These are phyloP conservation scores for Neurospora sp. DNA, from an alignment of 495 filamentous ascomycete genomes.

Conservation along the genomic window DNA sequence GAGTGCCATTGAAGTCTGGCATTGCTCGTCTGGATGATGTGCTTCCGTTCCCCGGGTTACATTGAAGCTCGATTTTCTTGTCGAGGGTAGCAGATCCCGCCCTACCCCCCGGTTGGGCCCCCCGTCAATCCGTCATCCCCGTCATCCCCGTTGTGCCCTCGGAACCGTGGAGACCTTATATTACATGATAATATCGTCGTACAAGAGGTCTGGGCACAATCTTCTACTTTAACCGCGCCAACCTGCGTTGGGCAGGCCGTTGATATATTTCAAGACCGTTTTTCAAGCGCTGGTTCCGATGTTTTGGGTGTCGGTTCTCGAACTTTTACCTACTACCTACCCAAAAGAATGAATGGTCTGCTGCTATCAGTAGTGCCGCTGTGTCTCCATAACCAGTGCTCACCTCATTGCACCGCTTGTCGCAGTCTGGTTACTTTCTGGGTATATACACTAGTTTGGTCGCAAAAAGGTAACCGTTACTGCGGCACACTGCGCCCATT, in stretches of 20 bases:
- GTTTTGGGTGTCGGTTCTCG: background rate
- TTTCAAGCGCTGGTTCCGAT: background rate
- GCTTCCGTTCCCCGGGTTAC: background rate
- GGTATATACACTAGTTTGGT: background rate
- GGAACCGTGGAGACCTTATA: background rate
- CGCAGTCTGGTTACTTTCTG: background rate
- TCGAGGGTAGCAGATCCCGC: background rate
- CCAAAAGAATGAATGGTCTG: background rate
- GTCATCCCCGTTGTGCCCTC: background rate
- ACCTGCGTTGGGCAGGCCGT: background rate
- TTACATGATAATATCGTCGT: background rate
- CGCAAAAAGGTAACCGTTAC: background rate
- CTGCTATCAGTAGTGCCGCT: background rate
- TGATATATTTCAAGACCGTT: background rate
- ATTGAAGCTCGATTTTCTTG: background rate
- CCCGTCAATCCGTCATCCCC: background rate
- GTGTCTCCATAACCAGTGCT: background rate
- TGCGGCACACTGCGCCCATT: background rate
- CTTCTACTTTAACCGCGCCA: background rate
- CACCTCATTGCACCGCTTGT: background rate
- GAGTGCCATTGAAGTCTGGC: background rate
- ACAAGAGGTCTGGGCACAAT: background rate
- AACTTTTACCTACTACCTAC: background rate
- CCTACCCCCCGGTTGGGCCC: background rate
- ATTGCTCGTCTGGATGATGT: background rate